Evolutionary conservation across 176 grass and related monocot genomes (phyloP).

Genomic region (Carex kokanica): DNA sequence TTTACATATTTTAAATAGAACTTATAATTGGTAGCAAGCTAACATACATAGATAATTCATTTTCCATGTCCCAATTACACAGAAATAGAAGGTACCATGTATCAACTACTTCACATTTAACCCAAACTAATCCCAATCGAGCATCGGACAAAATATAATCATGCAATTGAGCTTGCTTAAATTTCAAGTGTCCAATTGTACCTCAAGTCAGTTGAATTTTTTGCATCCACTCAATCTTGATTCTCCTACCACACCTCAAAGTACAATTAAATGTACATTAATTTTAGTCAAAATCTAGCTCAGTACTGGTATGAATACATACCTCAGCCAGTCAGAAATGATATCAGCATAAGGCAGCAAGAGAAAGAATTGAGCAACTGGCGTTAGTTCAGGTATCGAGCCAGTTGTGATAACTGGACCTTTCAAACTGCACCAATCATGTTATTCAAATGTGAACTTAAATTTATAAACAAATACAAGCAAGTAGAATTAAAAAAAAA

Average conservation of each 20-base stretch:
- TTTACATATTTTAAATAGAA: background rate
- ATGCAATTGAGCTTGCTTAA: background rate
- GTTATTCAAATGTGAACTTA: background rate
- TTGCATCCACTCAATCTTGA: background rate
- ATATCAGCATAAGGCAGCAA: slow-evolving; percentile 24
- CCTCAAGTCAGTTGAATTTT: background rate
- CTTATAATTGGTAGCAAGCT: background rate
- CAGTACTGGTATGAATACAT: background rate
- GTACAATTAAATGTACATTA: background rate
- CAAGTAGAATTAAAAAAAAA: background rate
- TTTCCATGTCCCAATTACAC: background rate
- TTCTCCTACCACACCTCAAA: background rate
- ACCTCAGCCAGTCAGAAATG: slow-evolving; percentile 11
- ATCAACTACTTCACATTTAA: background rate
- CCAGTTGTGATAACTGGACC: background rate
- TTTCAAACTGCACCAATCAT: background rate
- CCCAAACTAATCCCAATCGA: background rate
- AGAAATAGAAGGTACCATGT: background rate
- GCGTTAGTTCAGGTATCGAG: background rate
- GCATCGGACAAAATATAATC: background rate
- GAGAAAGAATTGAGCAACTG: background rate
- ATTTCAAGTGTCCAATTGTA: background rate
- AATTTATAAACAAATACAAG: background rate
- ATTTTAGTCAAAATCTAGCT: background rate
- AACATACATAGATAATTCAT: background rate